phyloP scores from a whole-genome alignment of 2,329 filamentous ascomycete species.

The Pyrenophora teres region DNA sequence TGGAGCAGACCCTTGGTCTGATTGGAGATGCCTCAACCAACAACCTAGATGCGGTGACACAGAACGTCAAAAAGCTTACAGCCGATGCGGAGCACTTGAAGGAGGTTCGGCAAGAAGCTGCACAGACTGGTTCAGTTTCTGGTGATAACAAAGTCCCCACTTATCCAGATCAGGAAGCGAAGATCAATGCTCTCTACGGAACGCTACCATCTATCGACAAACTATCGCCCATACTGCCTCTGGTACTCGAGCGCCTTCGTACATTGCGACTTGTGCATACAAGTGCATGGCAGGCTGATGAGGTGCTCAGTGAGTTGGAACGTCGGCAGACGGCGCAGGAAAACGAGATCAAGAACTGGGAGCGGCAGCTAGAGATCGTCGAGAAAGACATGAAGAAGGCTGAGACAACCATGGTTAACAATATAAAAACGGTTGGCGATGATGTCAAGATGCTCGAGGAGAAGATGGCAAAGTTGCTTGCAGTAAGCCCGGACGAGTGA shows the following conservation, averaged over 20 bases:
- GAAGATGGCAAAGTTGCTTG: constrained; percentile 61
- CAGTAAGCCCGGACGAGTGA: constrained; percentile 11
- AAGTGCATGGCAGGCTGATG: constrained; percentile 79
- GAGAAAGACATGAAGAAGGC: constrained; percentile 75
- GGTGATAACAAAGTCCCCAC: constrained; percentile 24
- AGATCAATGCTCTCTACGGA: constrained; percentile 90
- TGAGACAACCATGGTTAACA: constrained; percentile 72
- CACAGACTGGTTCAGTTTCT: constrained; percentile 13
- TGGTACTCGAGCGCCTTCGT: constrained; percentile 81
- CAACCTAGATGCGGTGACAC: constrained; percentile 72
- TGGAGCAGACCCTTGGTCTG: constrained; percentile 79
- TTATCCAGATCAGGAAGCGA: constrained; percentile 74
- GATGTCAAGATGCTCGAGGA: constrained; percentile 89
- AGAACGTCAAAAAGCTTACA: constrained; percentile 70
- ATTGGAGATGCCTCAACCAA: constrained; percentile 74
- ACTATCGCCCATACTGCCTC: constrained; percentile 80
- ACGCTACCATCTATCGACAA: constrained; percentile 87
- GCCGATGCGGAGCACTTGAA: constrained; percentile 74
- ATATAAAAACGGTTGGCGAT: constrained; percentile 81
- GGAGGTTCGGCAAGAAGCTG: constrained; percentile 51
- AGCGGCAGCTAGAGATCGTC: constrained; percentile 76
- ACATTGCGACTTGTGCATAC: constrained; percentile 84
- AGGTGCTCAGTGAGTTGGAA: constrained; percentile 78
- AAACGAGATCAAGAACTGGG: constrained; percentile 83
- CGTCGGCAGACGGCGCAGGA: constrained; percentile 80